These are phyloP conservation scores for Ulmus americana DNA, from an alignment of 331 rosid species.

Conservation along the genomic window DNA sequence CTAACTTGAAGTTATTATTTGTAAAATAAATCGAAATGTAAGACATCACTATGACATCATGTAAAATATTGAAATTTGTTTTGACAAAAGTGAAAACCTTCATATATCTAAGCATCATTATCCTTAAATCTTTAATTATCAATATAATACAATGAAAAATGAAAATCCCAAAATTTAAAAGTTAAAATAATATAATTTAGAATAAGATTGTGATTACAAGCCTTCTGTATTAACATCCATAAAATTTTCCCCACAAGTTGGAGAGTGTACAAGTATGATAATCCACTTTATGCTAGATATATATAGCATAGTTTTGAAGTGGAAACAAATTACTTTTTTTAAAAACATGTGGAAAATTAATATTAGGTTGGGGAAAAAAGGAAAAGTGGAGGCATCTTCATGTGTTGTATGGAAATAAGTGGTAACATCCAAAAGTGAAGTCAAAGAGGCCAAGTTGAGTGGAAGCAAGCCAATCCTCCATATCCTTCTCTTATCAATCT, in stretches of 20 bases:
- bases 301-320: conserved; percentile 17
- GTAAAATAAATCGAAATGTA: no score
- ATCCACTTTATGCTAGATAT: conserved; percentile 35
- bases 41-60: no score
- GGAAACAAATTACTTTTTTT: conserved; percentile 1
- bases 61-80: no score
- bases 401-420: conserved; percentile 39
- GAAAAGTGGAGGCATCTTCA: conserved; percentile 38
- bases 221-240: conserved; percentile 23
- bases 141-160: neutral
- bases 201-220: conserved; percentile 12
- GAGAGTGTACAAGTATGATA: conserved; percentile 49
- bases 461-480: conserved; percentile 60
- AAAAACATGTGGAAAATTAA: no score
- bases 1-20: neutral
- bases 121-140: no score
- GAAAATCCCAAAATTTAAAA: neutral
- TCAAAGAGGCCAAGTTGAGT: conserved; percentile 76
- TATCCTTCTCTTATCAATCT: conserved; percentile 59
- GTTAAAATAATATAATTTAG: neutral
- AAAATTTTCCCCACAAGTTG: conserved; percentile 20
- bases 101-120: no score
- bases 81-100: no score
- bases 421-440: conserved; percentile 44
- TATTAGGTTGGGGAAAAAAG: conserved; percentile 22